A percentile compares a stretch with the other conserved stretches of the same genome.
These are phyloP conservation scores for Biscogniauxia sp. DNA, from an alignment of 2,329 filamentous ascomycete genomes.

Conservation along the genomic window DNA sequence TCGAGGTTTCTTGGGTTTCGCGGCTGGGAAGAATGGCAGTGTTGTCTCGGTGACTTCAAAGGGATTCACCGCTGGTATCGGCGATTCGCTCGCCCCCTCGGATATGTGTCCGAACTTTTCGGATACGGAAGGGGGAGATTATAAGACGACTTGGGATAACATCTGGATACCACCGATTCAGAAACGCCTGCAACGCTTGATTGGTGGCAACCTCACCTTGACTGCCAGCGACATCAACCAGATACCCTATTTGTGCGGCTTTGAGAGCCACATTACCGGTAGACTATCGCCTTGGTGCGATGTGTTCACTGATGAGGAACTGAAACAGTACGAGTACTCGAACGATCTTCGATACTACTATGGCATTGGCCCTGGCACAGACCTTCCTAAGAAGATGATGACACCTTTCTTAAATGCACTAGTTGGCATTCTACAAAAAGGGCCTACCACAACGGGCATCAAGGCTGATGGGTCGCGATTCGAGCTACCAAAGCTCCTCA, in stretches of 20 bases:
- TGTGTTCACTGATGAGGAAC: slow-evolving; percentile 60
- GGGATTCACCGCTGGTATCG: slow-evolving; percentile 49
- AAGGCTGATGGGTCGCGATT: slow-evolving; percentile 45
- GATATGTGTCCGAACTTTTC: slow-evolving; percentile 60
- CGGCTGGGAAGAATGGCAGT: slow-evolving; percentile 50
- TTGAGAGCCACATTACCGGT: slow-evolving; percentile 66
- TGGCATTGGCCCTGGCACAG: slow-evolving; percentile 56
- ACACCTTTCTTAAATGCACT: slow-evolving; percentile 57
- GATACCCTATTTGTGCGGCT: slow-evolving; percentile 69
- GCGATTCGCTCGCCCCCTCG: slow-evolving; percentile 62
- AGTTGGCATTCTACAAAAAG: slow-evolving; percentile 49
- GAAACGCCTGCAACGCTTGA: slow-evolving; percentile 51
- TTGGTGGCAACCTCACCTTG: slow-evolving; percentile 54
- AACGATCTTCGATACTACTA: slow-evolving; percentile 70
- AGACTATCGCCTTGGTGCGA: slow-evolving; percentile 60
- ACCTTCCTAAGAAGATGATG: slow-evolving; percentile 57
- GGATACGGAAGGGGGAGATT: slow-evolving; percentile 49
- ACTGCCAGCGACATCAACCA: slow-evolving; percentile 51
- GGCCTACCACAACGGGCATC: slow-evolving; percentile 48
- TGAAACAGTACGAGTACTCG: slow-evolving; percentile 63
- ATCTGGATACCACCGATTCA: slow-evolving; percentile 53
- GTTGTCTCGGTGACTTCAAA: slow-evolving; percentile 58
- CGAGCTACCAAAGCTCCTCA: slow-evolving; percentile 54
- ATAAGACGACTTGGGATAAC: slow-evolving; percentile 46
- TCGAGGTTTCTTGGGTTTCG: slow-evolving; percentile 58